These are phyloP conservation scores for Volvox carteri DNA, from an alignment of 163 green algal genomes.

Conservation along the genomic window DNA sequence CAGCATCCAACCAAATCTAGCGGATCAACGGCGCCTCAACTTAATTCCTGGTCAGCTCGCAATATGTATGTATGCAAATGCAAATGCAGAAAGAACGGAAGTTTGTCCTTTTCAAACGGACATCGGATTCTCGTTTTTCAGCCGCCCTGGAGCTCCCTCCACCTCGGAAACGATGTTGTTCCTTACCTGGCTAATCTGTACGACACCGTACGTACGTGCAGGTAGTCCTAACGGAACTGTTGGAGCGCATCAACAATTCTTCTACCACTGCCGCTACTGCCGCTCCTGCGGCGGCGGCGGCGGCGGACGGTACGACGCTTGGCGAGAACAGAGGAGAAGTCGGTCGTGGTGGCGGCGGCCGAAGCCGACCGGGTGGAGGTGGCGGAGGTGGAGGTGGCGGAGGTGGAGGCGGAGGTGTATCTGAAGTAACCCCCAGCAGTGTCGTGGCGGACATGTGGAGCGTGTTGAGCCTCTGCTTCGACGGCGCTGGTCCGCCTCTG, in stretches of 20 bases:
- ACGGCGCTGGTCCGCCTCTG: background rate
- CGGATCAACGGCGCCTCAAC: too few species aligned
- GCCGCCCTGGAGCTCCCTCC: too few species aligned
- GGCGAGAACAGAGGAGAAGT: background rate
- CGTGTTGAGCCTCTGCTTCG: conserved; percentile 34
- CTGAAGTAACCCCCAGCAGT: background rate
- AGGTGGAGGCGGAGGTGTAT: background rate
- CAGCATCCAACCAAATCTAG: too few species aligned
- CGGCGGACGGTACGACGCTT: too few species aligned
- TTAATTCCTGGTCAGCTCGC: too few species aligned
- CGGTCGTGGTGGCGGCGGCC: background rate
- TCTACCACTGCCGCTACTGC: background rate
- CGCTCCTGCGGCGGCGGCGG: too few species aligned
- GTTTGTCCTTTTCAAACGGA: too few species aligned
- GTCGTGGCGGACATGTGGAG: conserved; percentile 49
- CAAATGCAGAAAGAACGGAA: too few species aligned
- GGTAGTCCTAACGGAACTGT: conserved; percentile 42
- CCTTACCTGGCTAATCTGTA: too few species aligned
- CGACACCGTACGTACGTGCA: background rate
- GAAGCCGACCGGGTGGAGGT: background rate
- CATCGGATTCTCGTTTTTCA: too few species aligned
- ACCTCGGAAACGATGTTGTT: too few species aligned
- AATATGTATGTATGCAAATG: too few species aligned
- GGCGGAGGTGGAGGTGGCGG: background rate
- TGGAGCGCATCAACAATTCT: conserved; percentile 35